phyloP scores from a whole-genome alignment of 2,329 filamentous ascomycete genomes.

The Akanthomyces dipterigenus region DNA sequence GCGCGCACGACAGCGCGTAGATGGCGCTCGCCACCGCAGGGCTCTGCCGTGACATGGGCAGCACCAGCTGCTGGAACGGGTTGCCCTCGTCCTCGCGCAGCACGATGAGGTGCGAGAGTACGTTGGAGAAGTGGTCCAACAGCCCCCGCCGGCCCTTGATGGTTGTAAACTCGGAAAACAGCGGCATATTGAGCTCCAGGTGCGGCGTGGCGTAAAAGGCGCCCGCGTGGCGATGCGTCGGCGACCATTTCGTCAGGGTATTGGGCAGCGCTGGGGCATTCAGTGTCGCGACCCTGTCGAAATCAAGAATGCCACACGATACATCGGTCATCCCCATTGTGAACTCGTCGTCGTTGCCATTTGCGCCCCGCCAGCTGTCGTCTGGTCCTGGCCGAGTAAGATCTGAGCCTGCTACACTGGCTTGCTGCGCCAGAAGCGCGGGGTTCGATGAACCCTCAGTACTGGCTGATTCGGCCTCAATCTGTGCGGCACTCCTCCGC shows the following conservation, averaged over 20 bases:
- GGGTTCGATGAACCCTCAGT: slow-evolving; percentile 12
- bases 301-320: too few relatives aligned
- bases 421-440: slow-evolving; percentile 11
- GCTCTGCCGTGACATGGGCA: slow-evolving; percentile 51
- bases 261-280: too few relatives aligned
- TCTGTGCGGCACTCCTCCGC: slow-evolving; percentile 22
- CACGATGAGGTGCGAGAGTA: slow-evolving; percentile 58
- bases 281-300: not conserved
- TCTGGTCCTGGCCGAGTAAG: not conserved
- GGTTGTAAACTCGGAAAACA: slow-evolving; percentile 51
- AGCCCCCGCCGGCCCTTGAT: slow-evolving; percentile 47
- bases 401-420: too few relatives aligned
- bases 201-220: slow-evolving; percentile 22
- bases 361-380: not conserved
- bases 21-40: slow-evolving; percentile 71
- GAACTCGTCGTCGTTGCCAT: not conserved
- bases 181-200: slow-evolving; percentile 45
- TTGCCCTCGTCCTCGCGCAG: slow-evolving; percentile 57
- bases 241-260: not conserved
- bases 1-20: slow-evolving; percentile 76
- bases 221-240: slow-evolving; percentile 9
- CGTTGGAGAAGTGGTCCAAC: slow-evolving; percentile 57
- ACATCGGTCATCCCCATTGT: not conserved
- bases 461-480: not conserved
- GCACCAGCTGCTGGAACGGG: slow-evolving; percentile 55